Percentiles rank a stretch among this genome's conserved stretches.
These are phyloP conservation scores for Boletus reticulatus DNA, from an alignment of 768 basidiomycete species.

Conservation along the genomic window DNA sequence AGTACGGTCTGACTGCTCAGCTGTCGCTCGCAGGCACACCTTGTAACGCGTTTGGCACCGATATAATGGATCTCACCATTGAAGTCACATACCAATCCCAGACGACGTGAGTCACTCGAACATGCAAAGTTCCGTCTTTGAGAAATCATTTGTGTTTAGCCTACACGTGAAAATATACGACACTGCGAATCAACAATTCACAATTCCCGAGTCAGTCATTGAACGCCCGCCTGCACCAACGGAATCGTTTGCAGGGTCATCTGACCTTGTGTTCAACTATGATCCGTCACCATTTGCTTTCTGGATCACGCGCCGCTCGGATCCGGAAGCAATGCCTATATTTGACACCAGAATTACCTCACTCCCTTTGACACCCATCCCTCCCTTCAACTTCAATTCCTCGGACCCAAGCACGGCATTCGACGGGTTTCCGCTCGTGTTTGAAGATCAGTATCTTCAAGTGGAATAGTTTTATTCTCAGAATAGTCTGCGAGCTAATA, in stretches of 20 bases:
- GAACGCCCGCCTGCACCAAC: slow-evolving; percentile 39
- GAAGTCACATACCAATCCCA: slow-evolving; percentile 64
- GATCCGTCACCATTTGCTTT: slow-evolving; percentile 67
- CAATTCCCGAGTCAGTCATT: slow-evolving; percentile 56
- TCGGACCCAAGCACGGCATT: slow-evolving; percentile 54
- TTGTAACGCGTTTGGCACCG: slow-evolving; percentile 66
- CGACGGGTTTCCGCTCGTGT: slow-evolving; percentile 66
- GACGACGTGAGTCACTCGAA: slow-evolving; percentile 38
- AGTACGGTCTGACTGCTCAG: slow-evolving; percentile 51
- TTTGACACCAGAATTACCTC: slow-evolving; percentile 71
- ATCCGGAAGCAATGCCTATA: slow-evolving; percentile 51
- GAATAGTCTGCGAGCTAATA: background rate
- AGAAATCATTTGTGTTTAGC: slow-evolving; percentile 31
- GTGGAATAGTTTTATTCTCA: slow-evolving; percentile 25
- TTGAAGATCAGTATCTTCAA: slow-evolving; percentile 81
- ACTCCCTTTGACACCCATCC: slow-evolving; percentile 56
- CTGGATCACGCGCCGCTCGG: slow-evolving; percentile 72
- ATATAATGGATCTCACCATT: slow-evolving; percentile 56
- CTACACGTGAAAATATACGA: slow-evolving; percentile 71
- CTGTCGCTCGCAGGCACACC: slow-evolving; percentile 52
- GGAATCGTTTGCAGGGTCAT: slow-evolving; percentile 35
- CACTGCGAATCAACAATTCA: slow-evolving; percentile 59
- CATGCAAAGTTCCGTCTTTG: background rate
- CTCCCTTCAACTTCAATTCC: slow-evolving; percentile 49
- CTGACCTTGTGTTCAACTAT: slow-evolving; percentile 71